Evolutionary conservation across 2,329 filamentous ascomycete species (phyloP).

Genomic region (Alternaria rosae): DNA sequence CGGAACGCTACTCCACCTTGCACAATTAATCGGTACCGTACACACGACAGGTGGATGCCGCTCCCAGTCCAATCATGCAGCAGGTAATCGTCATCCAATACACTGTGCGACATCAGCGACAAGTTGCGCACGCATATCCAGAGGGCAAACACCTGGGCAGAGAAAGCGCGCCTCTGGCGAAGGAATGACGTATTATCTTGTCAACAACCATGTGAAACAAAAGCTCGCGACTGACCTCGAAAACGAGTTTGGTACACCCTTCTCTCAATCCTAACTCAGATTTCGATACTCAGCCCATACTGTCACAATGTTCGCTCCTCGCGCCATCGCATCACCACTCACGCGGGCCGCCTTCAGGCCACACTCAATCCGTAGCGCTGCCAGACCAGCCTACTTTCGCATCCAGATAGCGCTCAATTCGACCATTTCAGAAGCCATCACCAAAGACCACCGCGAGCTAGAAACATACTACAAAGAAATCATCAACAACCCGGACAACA

Average conservation of each 20-base stretch:
- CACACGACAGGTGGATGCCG: not conserved
- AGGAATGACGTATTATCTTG: conserved; percentile 1
- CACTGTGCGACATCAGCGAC: not conserved
- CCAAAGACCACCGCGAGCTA: conserved; percentile 53
- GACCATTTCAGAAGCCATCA: conserved; percentile 40
- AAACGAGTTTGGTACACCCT: not conserved
- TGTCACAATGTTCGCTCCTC: conserved; percentile 12
- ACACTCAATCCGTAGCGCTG: conserved; percentile 1
- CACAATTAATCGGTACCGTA: not conserved
- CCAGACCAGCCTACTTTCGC: conserved; percentile 9
- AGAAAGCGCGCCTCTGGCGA: conserved; percentile 1
- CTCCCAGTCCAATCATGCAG: not conserved
- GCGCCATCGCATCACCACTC: conserved; percentile 10
- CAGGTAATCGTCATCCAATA: not conserved
- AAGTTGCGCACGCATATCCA: not conserved
- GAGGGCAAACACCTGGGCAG: not conserved
- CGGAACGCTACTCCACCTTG: not conserved
- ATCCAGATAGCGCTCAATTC: conserved; percentile 3
- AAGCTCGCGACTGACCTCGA: not conserved
- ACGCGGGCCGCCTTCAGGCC: conserved; percentile 15
- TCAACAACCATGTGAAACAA: not conserved
- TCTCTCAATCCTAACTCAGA: not conserved
- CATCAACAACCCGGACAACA: conserved; percentile 45
- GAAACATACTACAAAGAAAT: conserved; percentile 56
- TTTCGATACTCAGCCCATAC: not conserved